Conservation (phyloP, 352 stramenopile genomes). For the Halophytophthora polymorphica region DNA sequence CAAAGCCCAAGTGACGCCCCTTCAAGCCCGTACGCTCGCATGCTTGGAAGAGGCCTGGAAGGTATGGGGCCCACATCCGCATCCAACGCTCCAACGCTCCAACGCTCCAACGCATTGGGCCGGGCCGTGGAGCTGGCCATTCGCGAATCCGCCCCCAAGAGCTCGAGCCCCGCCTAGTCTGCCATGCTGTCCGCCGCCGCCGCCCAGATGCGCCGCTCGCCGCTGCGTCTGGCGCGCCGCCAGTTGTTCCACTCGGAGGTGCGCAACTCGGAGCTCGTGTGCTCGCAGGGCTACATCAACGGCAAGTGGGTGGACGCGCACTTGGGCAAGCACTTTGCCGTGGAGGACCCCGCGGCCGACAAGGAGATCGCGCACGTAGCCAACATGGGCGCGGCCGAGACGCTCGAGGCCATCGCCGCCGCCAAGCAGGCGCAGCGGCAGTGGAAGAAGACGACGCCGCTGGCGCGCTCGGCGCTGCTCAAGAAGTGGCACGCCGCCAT, state of each 20-base stretch:
- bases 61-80: too few relatives aligned
- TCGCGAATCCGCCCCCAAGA: slow-evolving; percentile 23
- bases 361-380: slow-evolving; percentile 67
- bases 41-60: too few relatives aligned
- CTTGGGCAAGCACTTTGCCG: slow-evolving; percentile 48
- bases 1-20: slow-evolving; percentile 11
- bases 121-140: slow-evolving; percentile 13
- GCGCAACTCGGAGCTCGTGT: slow-evolving; percentile 61
- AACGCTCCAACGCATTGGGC: too few relatives aligned
- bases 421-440: slow-evolving; percentile 58
- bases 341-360: slow-evolving; percentile 77
- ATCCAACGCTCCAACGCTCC: too few relatives aligned
- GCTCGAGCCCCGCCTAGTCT: slow-evolving; percentile 4
- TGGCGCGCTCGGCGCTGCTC: slow-evolving; percentile 54
- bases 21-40: not conserved
- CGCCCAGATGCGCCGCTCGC: slow-evolving; percentile 26
- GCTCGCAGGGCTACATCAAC: slow-evolving; percentile 74
- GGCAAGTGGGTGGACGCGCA: slow-evolving; percentile 74
- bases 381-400: slow-evolving; percentile 67
- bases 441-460: slow-evolving; percentile 68
- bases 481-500: slow-evolving; percentile 85
- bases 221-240: slow-evolving; percentile 15
- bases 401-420: slow-evolving; percentile 64
- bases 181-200: slow-evolving; percentile 21
- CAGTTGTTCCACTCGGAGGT: slow-evolving; percentile 57